Evolutionary conservation across 441 rosid species (phyloP).

Genomic region (Pelargonium exstipulatum): DNA sequence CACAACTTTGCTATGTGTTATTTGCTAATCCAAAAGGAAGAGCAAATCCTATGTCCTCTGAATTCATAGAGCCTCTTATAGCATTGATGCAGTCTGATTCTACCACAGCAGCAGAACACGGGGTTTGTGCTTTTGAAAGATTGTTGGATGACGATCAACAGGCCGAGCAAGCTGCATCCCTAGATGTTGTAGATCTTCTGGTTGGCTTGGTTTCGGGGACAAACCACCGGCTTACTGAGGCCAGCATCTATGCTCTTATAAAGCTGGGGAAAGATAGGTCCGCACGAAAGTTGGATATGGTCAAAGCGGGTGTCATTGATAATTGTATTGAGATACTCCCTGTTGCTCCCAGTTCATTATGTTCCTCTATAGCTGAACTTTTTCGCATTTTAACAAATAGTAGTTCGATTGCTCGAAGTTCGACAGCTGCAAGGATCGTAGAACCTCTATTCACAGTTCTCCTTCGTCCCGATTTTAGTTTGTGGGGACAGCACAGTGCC

Average conservation of each 20-base stretch:
- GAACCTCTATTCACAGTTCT: slow-evolving; percentile 74
- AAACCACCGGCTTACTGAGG: slow-evolving; percentile 57
- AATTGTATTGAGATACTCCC: slow-evolving; percentile 64
- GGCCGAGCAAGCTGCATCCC: slow-evolving; percentile 49
- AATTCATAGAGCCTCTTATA: slow-evolving; percentile 59
- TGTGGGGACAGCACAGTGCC: slow-evolving; percentile 84
- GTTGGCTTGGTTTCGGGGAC: slow-evolving; percentile 54
- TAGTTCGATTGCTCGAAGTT: slow-evolving; percentile 70
- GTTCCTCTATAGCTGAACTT: slow-evolving; percentile 65
- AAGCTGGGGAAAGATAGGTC: slow-evolving; percentile 84
- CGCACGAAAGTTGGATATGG: slow-evolving; percentile 63
- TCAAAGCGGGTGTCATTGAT: slow-evolving; percentile 64
- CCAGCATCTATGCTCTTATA: slow-evolving; percentile 61
- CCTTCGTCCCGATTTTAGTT: slow-evolving; percentile 60
- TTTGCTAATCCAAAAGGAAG: slow-evolving; percentile 46
- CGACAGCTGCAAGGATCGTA: slow-evolving; percentile 64
- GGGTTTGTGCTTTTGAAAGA: slow-evolving; percentile 66
- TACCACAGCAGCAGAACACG: slow-evolving; percentile 49
- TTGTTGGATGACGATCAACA: slow-evolving; percentile 58
- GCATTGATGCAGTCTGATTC: slow-evolving; percentile 52
- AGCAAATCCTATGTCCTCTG: slow-evolving; percentile 44
- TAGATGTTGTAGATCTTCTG: slow-evolving; percentile 55
- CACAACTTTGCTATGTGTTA: slow-evolving; percentile 53
- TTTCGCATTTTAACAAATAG: slow-evolving; percentile 84
- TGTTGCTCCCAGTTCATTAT: slow-evolving; percentile 53